Base-by-base conservation (phyloP, 2,329 filamentous ascomycete species). In the Thelonectria blattea region DNA sequence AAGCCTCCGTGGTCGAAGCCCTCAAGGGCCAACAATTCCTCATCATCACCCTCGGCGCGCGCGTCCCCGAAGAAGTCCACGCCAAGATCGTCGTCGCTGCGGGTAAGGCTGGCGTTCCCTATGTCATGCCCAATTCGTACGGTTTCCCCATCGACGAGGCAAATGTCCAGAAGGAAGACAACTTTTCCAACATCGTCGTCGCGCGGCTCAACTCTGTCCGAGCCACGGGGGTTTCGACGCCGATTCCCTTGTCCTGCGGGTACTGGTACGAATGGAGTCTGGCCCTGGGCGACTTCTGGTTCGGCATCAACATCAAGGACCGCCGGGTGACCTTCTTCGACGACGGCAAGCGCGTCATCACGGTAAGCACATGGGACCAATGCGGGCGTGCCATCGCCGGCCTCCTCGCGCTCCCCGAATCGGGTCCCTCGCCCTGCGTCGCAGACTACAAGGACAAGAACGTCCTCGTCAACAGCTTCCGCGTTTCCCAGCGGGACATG, bases 401-500 rank as follows among this genome's bases (percentile, higher is more conserved):
- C 0, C 67, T 85, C 0, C 69, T 85, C 1, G 79, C 75, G 32
- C 71, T 85, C 2, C 79, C 79, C 20, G 74, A 76, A 51, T 68
- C 80, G 76, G 64, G 66, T 1, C 69, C 72, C 55, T 62, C 52
- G 37, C 68, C 81, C 10, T 62, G 77, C 71, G 27, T 73, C 69
- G 64, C 65, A 71, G 18, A 66, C 1, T 72, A 63, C 56, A 61
- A 63, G 17, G 85, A 87, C 71, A 78, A 80, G 52, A 64, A 66
- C 0, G 67, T 88, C 5, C 84, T 80, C 64, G 66, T 88, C 18
- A 78, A 76, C 18, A 86, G 83, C 52, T 90, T 89, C 75, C 71
- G 75, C 7, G 64, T 89, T 56, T 85, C 75, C 51, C 89, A 91
- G 72, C 79, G 79, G 14, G 87, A 91, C n/a, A 90, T 91, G 79